These are phyloP conservation scores for Atkinsonella texensis DNA, from an alignment of 2,329 filamentous ascomycete genomes.

Conservation along the genomic window DNA sequence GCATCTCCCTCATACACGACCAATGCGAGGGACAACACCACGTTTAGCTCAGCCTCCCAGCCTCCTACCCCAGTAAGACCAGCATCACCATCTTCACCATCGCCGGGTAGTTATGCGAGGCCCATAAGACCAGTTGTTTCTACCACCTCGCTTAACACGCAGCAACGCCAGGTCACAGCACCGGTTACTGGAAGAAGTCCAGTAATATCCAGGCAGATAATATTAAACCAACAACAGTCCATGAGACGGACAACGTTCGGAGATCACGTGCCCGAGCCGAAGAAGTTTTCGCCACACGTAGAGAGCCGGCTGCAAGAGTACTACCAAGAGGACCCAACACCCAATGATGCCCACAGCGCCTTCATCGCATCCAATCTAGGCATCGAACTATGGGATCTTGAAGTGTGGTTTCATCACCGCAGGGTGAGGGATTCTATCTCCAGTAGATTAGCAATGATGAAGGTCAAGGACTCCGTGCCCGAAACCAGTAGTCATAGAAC, in stretches of 20 bases:
- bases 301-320: slow-evolving; percentile 41
- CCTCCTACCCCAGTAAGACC: slow-evolving; percentile 11
- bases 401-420: slow-evolving; percentile 44
- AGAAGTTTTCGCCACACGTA: slow-evolving; percentile 35
- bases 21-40: not conserved
- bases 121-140: slow-evolving; percentile 13
- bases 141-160: slow-evolving; percentile 12
- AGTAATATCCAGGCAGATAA: slow-evolving; percentile 27
- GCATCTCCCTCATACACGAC: not conserved
- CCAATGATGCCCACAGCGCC: slow-evolving; percentile 37
- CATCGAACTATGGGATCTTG: slow-evolving; percentile 37
- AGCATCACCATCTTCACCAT: slow-evolving; percentile 11
- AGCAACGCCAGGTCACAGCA: slow-evolving; percentile 12
- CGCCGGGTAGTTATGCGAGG: slow-evolving; percentile 11
- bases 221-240: slow-evolving; percentile 33
- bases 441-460: slow-evolving; percentile 32
- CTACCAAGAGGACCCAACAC: slow-evolving; percentile 34
- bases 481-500: slow-evolving; percentile 19
- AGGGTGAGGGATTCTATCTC: slow-evolving; percentile 35
- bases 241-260: slow-evolving; percentile 27
- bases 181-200: slow-evolving; percentile 11
- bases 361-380: slow-evolving; percentile 43
- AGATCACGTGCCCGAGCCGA: slow-evolving; percentile 28
- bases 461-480: slow-evolving; percentile 23
- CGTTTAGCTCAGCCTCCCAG: slow-evolving; percentile 5